phyloP scores from a whole-genome alignment of 805 yeast species.

The Scheffersomyces spartinae region DNA sequence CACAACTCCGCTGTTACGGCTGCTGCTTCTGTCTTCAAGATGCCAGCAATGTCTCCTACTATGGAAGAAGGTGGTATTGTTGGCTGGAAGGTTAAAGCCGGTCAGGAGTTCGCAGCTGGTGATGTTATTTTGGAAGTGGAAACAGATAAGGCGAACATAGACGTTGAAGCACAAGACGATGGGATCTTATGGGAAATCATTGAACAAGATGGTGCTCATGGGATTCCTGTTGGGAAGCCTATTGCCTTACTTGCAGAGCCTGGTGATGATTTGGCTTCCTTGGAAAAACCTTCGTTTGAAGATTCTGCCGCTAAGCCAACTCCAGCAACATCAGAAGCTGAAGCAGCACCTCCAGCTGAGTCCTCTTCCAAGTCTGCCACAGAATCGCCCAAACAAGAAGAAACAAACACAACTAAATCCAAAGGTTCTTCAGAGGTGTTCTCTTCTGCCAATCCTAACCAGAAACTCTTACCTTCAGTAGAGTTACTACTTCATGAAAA shows the following conservation, averaged over 20 bases:
- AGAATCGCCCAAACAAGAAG: conserved; percentile 5
- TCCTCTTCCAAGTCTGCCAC: conserved; percentile 7
- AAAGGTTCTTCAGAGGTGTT: conserved; percentile 2
- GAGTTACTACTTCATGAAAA: conserved; percentile 49
- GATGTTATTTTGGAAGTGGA: conserved; percentile 78
- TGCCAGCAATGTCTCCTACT: conserved; percentile 99
- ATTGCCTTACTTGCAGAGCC: conserved; percentile 85
- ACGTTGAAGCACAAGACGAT: conserved; percentile 85
- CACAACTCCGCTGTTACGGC: conserved; percentile 12
- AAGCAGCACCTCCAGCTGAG: conserved; percentile 8
- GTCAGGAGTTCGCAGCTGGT: conserved; percentile 66
- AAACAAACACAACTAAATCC: conserved; percentile 3
- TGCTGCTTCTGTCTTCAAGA: conserved; percentile 47
- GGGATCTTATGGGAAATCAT: conserved; percentile 76
- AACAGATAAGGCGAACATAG: conserved; percentile 76
- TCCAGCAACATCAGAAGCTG: conserved; percentile 8
- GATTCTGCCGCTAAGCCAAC: conserved; percentile 11
- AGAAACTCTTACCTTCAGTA: conserved; percentile 72
- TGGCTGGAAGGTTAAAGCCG: conserved; percentile 70
- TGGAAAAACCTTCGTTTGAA: conserved; percentile 45
- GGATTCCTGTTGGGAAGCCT: conserved; percentile 74
- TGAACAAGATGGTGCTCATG: conserved; percentile 63
- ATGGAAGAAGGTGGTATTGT: conserved; percentile 94
- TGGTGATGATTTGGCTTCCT: conserved; percentile 63
- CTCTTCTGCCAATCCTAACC: conserved; percentile 36